These are phyloP conservation scores for Ganoderma multipileum DNA, from an alignment of 1,284 basidiomycete genomes.

Conservation along the genomic window DNA sequence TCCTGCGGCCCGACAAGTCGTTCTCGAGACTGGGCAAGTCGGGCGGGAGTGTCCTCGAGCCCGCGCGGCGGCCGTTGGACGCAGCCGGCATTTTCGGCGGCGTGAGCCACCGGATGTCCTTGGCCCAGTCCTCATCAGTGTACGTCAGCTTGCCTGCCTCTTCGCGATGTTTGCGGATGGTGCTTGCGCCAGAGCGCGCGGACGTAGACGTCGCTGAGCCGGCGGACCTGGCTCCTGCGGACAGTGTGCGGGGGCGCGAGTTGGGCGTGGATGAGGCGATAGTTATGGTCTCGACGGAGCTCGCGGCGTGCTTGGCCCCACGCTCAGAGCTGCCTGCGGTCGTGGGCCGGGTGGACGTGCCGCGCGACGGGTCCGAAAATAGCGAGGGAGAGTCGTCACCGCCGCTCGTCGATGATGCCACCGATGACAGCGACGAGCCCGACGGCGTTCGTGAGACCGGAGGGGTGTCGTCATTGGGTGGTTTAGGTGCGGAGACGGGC, in stretches of 20 bases:
- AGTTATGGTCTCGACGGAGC: conserved; percentile 33
- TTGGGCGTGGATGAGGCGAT: conserved; percentile 37
- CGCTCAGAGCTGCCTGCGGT: conserved; percentile 36
- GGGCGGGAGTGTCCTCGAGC: conserved; percentile 29
- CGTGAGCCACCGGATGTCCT: conserved; percentile 69
- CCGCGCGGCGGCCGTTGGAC: conserved; percentile 22
- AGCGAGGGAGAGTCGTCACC: conserved; percentile 33
- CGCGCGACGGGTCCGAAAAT: conserved; percentile 40
- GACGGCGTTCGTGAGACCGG: conserved; percentile 36
- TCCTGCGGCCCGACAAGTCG: conserved; percentile 12
- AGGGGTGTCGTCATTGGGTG: conserved; percentile 25
- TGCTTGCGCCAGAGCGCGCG: conserved; percentile 23
- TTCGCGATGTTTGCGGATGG: conserved; percentile 41
- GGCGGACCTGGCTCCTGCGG: conserved; percentile 26
- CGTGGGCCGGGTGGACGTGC: conserved; percentile 38
- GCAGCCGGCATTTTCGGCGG: conserved; percentile 43
- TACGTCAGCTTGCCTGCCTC: conserved; percentile 38
- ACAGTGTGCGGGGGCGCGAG: conserved; percentile 24
- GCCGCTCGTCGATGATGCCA: conserved; percentile 47
- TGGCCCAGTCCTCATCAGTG: conserved; percentile 65
- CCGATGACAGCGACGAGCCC: conserved; percentile 42
- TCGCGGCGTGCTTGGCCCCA: conserved; percentile 18
- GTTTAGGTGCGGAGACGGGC: conserved; percentile 13
- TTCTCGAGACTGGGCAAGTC: conserved; percentile 32
- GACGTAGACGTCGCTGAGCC: conserved; percentile 27